Conservation (phyloP, 2,329 filamentous ascomycete species). For the Cladosporium sp. region DNA sequence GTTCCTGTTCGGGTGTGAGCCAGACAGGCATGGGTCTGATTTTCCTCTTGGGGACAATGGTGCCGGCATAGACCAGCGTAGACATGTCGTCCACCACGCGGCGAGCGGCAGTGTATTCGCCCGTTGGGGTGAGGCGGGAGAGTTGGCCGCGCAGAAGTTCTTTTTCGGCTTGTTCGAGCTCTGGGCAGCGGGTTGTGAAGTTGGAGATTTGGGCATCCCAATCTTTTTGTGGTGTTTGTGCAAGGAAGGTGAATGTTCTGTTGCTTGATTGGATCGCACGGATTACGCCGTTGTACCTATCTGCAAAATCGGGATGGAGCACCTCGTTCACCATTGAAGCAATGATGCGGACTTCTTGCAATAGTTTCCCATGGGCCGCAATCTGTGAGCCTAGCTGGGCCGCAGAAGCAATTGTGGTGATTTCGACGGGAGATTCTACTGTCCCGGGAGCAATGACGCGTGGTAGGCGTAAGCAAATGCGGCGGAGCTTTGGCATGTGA, state of each 20-base stretch:
- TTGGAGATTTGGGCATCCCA: not conserved
- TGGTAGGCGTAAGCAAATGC: not conserved
- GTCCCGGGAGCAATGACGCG: constrained; percentile 1
- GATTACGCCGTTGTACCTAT: not conserved
- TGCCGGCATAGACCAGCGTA: not conserved
- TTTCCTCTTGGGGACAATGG: constrained; percentile 2
- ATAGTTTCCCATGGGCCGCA: not conserved
- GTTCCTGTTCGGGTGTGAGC: constrained; percentile 10
- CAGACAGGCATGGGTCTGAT: constrained; percentile 5
- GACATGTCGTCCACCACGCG: constrained; percentile 5
- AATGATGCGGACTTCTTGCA: not conserved
- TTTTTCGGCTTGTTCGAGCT: constrained; percentile 2
- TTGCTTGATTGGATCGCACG: not conserved
- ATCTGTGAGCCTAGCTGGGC: not conserved
- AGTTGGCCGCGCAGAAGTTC: not conserved
- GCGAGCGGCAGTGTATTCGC: constrained; percentile 3
- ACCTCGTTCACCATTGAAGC: not conserved
- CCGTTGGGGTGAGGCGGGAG: not conserved
- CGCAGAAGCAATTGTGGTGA: not conserved
- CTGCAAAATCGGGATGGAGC: not conserved
- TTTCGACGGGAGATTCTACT: not conserved
- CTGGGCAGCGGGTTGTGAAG: not conserved
- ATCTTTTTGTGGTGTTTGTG: not conserved
- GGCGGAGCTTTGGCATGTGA: not conserved
- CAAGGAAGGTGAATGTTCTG: not conserved